These are phyloP conservation scores for Capronia americana DNA, from an alignment of 2,329 filamentous ascomycete species.

Conservation along the genomic window DNA sequence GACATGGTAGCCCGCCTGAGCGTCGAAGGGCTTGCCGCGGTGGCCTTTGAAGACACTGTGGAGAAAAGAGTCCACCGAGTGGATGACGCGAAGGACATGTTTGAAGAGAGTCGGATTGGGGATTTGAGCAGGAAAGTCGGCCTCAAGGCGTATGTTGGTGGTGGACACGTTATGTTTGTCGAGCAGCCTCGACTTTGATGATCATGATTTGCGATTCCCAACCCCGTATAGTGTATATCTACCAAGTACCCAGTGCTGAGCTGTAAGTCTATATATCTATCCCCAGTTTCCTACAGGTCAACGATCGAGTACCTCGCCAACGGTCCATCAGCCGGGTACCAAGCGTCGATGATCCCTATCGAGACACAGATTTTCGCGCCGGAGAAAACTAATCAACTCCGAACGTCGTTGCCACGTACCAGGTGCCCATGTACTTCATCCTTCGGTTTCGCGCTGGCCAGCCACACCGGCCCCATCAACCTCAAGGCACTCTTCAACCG, in stretches of 20 bases:
- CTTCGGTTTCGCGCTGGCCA: too few relatives aligned
- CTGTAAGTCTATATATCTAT: neutral
- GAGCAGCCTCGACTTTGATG: conserved; percentile 27
- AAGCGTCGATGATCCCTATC: too few relatives aligned
- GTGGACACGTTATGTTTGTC: conserved; percentile 16
- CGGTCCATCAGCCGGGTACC: too few relatives aligned
- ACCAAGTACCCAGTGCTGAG: neutral
- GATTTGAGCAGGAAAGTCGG: conserved; percentile 15
- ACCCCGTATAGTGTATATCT: neutral
- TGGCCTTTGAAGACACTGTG: conserved; percentile 22
- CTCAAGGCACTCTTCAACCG: too few relatives aligned
- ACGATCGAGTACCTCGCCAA: too few relatives aligned
- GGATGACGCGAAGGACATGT: conserved; percentile 14
- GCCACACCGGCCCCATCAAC: too few relatives aligned
- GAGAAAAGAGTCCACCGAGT: conserved; percentile 17
- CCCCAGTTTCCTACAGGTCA: neutral
- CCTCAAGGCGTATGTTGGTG: conserved; percentile 9
- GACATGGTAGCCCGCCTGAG: conserved; percentile 24
- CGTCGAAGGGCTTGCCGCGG: conserved; percentile 21
- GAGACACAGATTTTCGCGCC: too few relatives aligned
- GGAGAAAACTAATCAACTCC: too few relatives aligned
- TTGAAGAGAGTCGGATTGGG: conserved; percentile 26
- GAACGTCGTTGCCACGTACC: too few relatives aligned
- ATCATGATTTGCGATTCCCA: neutral
- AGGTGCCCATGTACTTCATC: too few relatives aligned